These are phyloP conservation scores for Teratosphaeria nubilosa DNA, from an alignment of 2,329 filamentous ascomycete species.

Conservation along the genomic window DNA sequence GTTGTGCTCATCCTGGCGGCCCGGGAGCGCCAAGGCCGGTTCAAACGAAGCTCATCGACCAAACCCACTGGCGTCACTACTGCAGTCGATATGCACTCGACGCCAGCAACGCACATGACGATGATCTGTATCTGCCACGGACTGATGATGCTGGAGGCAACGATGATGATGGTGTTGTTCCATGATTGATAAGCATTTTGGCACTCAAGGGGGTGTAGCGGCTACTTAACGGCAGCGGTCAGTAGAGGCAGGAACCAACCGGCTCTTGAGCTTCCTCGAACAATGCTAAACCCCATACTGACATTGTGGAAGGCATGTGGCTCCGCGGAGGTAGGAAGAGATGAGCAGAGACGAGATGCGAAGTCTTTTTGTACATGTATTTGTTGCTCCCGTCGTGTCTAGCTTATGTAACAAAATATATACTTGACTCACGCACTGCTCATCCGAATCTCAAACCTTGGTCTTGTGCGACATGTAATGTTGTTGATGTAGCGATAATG, in stretches of 20 bases:
- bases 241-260: not conserved
- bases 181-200: not conserved
- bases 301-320: not conserved
- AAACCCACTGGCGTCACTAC: no score
- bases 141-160: not conserved
- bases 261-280: no score
- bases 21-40: no score
- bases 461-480: not conserved
- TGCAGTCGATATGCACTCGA: no score
- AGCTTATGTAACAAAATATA: not conserved
- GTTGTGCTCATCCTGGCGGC: no score
- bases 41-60: no score
- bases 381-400: not conserved
- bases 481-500: no score
- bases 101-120: not conserved
- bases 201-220: not conserved
- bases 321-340: not conserved
- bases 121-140: not conserved
- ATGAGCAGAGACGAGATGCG: not conserved
- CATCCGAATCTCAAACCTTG: not conserved
- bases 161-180: not conserved
- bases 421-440: not conserved
- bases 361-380: not conserved
- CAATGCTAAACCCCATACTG: not conserved
- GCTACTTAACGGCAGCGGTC: no score